Base-by-base conservation (phyloP, 225 moss, liverwort and hornwort species). In the Sphagnum tenellum region DNA sequence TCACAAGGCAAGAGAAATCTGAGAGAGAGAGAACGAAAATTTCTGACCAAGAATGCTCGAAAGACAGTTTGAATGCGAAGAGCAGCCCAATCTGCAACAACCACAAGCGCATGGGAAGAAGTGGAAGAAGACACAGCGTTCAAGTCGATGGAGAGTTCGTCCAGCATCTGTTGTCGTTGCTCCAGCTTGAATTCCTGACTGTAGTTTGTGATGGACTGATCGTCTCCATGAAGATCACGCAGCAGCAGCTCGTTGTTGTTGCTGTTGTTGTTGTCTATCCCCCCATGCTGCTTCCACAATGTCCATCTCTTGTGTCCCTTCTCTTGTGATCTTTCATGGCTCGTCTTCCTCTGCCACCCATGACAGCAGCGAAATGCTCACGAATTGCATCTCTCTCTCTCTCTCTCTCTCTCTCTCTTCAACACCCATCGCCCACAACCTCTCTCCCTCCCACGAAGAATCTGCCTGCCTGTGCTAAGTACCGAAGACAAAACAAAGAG, bases 21-120 rank as follows among this genome's bases (percentile, higher is more conserved):
- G 57, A 58, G 57, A 44, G 44, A 12, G 8, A 58, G 57, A 44
- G n/a, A 58, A 58, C 3, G 58, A 7, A 58, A 2, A 13, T 44
- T 13, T 58, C 58, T 58, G 7, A 94, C 94, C 89, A 94, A 68
- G 69, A 94, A 94, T 9, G 83, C 94, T 44, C 94, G 89, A 69
- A 88, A 94, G 53, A 91, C 94, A 6, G 94, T 94, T 77, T 94
- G 94, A 50, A 94, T 86, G 71, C 94, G 94, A 60, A 86, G 70
- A 65, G 91, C 77, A 1, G 94, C 89, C 70, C 91, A 74, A 61
- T 91, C 91, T 60, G 89, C 29, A 29, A 29, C 86, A 61, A 84
- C 84, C 62, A 84, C 80, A 11, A 80, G 67, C 65, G 85, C 68
- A 83, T 82, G 69, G 64, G 66, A 77, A 71, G 86, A 57, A 12